Base-by-base conservation (phyloP, 106 monocot genomes). In the Apostasia ramifera region DNA sequence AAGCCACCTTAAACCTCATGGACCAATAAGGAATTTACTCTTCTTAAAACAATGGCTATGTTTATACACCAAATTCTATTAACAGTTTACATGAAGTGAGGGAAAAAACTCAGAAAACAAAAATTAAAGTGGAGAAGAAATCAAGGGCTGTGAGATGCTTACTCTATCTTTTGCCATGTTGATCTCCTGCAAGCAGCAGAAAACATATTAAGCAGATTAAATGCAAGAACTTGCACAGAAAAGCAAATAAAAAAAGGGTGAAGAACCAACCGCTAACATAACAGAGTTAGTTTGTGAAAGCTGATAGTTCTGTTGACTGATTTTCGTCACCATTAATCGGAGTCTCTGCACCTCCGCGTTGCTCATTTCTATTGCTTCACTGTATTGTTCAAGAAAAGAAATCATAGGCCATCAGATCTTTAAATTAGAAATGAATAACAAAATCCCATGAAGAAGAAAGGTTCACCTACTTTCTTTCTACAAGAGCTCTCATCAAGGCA, bases 211-310 rank as follows among this genome's bases (percentile, higher is more conserved):
- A 1, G 47, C 2, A 56, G 1, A 5, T 58, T n/a, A 58, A 39
- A 1, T 52, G 9, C 41, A 26, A 47, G 3, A 1, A 43, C 44
- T 59, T 42, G 43, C 40, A 76, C 41, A 26, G 11, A 48, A 67
- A 8, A 69, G 15, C 10, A 51, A 68, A 58, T 40, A 37, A 50
- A 45, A 69, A 8, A 8, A 58, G 1, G n/a, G 65, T 6, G n/a
- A 63, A n/a, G 12, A 67, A 86, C 73, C 15, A 48, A 93, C 92
- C 72, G 75, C 79, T 37, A 81, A 69, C 81, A 86, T 89, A 11
- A 76, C 79, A 42, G 88, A 79, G 57, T 89, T 81, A 13, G 89
- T 62, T 71, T 75, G 83, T 13, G 88, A 88, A 53, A 92, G 79
- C 57, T 81, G 81, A 79, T 74, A 77, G 47, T 89, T 92, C 58